Percentiles rank a stretch among this genome's conserved stretches.
These are phyloP conservation scores for Cytospora piceicola DNA, from an alignment of 2,329 filamentous ascomycete genomes.

Conservation along the genomic window DNA sequence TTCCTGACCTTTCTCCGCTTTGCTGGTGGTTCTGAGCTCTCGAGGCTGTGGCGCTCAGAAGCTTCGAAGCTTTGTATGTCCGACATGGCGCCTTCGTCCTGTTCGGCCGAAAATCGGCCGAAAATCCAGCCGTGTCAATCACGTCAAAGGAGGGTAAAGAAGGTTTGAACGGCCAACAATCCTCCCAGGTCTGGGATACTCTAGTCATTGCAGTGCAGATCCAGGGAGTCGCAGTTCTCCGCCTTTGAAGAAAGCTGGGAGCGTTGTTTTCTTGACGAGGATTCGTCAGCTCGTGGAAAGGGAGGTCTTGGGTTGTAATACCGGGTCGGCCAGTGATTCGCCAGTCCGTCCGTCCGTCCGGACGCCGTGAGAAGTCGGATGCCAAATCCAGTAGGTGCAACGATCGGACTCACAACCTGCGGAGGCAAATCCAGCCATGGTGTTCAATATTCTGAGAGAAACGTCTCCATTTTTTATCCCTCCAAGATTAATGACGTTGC, in stretches of 20 bases:
- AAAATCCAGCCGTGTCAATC: constrained; percentile 1
- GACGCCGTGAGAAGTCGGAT: constrained; percentile 4
- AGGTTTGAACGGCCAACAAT: not conserved
- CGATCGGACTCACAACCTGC: not conserved
- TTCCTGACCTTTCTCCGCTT: constrained; percentile 53
- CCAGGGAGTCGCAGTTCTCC: constrained; percentile 10
- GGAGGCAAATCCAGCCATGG: no score
- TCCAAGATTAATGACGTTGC: not conserved
- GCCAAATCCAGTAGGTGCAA: not conserved
- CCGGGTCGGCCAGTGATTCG: constrained; percentile 5
- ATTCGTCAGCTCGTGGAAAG: constrained; percentile 25
- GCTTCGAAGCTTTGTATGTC: constrained; percentile 8
- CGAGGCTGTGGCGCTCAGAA: constrained; percentile 2
- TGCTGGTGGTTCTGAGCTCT: constrained; percentile 33
- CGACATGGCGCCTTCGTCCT: constrained; percentile 13
- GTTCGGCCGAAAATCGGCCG: constrained; percentile 30
- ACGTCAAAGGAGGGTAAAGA: not conserved
- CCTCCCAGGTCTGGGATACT: not conserved
- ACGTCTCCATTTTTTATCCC: not conserved
- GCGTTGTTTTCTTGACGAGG: constrained; percentile 1
- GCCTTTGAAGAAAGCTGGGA: constrained; percentile 16
- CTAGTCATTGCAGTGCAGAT: not conserved
- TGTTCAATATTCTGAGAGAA: not conserved
- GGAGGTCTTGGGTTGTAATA: not conserved
- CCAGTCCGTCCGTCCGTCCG: constrained; percentile 15